phyloP scores from a whole-genome alignment of 345 rosid species.

The Euphorbia pulcherrima region DNA sequence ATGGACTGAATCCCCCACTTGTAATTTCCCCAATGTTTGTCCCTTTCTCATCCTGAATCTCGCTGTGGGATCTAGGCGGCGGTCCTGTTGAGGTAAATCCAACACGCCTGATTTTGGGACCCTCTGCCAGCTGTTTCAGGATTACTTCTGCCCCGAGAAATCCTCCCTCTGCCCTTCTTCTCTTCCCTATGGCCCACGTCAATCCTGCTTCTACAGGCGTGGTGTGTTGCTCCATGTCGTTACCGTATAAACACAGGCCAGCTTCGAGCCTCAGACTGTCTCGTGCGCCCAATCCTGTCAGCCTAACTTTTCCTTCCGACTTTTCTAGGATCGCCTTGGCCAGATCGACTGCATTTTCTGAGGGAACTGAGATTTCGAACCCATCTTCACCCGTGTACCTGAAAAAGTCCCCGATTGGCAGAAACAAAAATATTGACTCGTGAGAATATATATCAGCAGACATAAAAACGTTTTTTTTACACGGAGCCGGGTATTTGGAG shows the following conservation, averaged over 20 bases:
- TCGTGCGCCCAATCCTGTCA: conserved; percentile 91
- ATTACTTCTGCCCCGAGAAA: conserved; percentile 86
- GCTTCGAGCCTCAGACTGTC: conserved; percentile 98
- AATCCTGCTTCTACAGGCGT: conserved; percentile 93
- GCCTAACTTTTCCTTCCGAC: conserved; percentile 83
- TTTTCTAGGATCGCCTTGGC: conserved; percentile 91
- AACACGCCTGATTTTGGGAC: conserved; percentile 81
- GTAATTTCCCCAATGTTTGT: conserved; percentile 81
- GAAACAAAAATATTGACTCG: neutral
- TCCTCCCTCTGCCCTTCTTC: conserved; percentile 92
- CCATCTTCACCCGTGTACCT: conserved; percentile 99
- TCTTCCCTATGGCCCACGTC: conserved; percentile 96
- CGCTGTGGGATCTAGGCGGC: conserved; percentile 90
- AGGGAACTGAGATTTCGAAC: conserved; percentile 92
- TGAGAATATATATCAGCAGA: neutral
- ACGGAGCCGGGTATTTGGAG: no score
- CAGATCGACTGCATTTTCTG: conserved; percentile 73
- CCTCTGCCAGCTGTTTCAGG: conserved; percentile 81
- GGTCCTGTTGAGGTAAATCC: conserved; percentile 84
- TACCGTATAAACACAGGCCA: conserved; percentile 82
- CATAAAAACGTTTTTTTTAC: neutral
- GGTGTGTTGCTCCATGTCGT: conserved; percentile 91
- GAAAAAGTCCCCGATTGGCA: conserved; percentile 18
- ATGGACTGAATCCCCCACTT: conserved; percentile 95
- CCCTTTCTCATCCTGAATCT: conserved; percentile 77